Evolutionary conservation across 306 rosid species (phyloP).

Genomic region (Fragaria vesca): DNA sequence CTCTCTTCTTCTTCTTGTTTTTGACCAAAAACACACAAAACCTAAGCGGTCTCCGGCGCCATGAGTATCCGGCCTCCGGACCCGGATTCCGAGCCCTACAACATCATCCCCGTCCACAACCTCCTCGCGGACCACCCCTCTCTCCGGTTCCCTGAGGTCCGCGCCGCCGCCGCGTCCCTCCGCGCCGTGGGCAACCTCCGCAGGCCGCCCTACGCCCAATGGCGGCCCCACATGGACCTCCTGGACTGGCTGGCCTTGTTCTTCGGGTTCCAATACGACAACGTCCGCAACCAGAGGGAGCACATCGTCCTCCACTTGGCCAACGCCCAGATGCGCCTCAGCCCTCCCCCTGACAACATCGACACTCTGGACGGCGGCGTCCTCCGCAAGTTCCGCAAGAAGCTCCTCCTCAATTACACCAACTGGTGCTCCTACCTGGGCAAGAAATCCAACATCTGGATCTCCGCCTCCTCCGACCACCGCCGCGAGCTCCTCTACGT

Average conservation of each 20-base stretch:
- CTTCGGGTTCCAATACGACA: constrained; percentile 81
- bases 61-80: no score
- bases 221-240: constrained; percentile 72
- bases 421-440: constrained; percentile 88
- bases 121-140: constrained; percentile 94
- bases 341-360: constrained; percentile 88
- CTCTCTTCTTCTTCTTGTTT: neutral
- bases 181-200: constrained; percentile 71
- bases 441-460: constrained; percentile 82
- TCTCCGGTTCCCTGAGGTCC: constrained; percentile 83
- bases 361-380: constrained; percentile 67
- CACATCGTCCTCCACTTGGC: constrained; percentile 91
- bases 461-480: constrained; percentile 53
- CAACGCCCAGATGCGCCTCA: constrained; percentile 93
- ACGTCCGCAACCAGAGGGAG: constrained; percentile 96
- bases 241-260: constrained; percentile 89
- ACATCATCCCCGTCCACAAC: constrained; percentile 79
- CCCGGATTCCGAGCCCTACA: constrained; percentile 58
- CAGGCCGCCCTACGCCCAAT: constrained; percentile 61
- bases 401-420: constrained; percentile 70
- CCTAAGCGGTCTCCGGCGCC: no score
- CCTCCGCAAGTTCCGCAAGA: constrained; percentile 70
- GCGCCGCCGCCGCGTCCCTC: constrained; percentile 74
- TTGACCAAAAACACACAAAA: no score
- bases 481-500: constrained; percentile 89